These are phyloP conservation scores for Phoenix roebelenii DNA, from an alignment of 176 grass and related monocot species.

Conservation along the genomic window DNA sequence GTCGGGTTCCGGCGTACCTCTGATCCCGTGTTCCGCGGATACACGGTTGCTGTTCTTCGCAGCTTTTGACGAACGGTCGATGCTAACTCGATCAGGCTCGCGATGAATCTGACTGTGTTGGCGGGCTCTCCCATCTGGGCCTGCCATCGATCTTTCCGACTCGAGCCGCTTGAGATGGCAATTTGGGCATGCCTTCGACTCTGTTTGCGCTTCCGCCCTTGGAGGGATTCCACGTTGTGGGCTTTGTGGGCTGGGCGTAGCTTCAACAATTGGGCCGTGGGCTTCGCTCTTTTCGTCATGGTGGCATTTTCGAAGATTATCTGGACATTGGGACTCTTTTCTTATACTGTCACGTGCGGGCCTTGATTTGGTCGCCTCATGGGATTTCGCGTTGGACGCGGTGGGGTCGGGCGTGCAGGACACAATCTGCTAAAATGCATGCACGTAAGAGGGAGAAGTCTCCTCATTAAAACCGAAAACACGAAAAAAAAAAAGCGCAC, in stretches of 20 bases:
- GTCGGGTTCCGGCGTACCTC: neutral
- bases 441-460: neutral
- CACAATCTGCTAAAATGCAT: constrained; percentile 21
- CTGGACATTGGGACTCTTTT: neutral
- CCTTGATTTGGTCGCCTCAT: constrained; percentile 1
- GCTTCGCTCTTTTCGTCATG: neutral
- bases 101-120: neutral
- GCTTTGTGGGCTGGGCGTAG: neutral
- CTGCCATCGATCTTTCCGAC: constrained; percentile 5
- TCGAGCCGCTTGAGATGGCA: constrained; percentile 8
- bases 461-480: too few relatives aligned
- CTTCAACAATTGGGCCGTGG: neutral
- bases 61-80: constrained; percentile 4
- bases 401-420: constrained; percentile 2
- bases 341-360: neutral
- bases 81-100: neutral
- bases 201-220: neutral
- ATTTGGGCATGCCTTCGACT: too few relatives aligned
- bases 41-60: neutral
- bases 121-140: neutral
- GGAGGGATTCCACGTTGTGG: too few relatives aligned
- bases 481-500: neutral
- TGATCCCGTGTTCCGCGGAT: neutral
- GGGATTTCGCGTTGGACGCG: neutral
- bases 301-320: neutral